Evolutionary conservation across 257 asterid genomes (phyloP), one percentile per base, ranked within the genome.

Genomic region (Paraleonurus japonicus): DNA sequence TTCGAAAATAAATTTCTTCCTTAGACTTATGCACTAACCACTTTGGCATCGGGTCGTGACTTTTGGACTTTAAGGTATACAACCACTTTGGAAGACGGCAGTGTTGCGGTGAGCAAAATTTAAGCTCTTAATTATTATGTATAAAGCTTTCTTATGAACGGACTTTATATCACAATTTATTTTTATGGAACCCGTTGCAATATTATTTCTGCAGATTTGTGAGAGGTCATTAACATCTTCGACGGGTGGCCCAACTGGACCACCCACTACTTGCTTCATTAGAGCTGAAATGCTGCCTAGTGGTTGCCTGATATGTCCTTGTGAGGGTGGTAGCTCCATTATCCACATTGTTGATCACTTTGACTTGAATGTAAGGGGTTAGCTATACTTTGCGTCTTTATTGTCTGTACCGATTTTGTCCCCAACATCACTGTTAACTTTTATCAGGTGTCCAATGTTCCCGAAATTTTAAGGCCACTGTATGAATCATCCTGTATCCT

Each of bases 61-160:
- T 90, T 89, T 81, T 90, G 96, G 97, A 90, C 88, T 0, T 22
- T 87, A 83, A 89, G 95, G 80, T 90, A 87, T 27, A 89, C 92
- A 27, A 81, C 90, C 45, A 81, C 79, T 72, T 76, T 89, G 86
- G 95, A 90, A 78, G 97, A 89, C 79, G 97, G 97, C 15, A 87
- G 92, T 75, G 90, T 89, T 78, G 97, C 87, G 92, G 97, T 90
- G 77, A 77, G 81, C 58, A 16, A 37, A 37, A 58, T 24, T 32
- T 41, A 9, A 50, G 2, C 33, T 20, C 8, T 45, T 48, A 17
- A 48, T 9, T 5, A n/a, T 28, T 53, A 13, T 8, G 27, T n/a
- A 15, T 55, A 23, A 37, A 15, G 0, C 32, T 43, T 41, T 57
- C 11, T 7, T 20, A 53, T 2, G 26, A 50, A 53, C 26, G 19